Evolutionary conservation across 352 stramenopile genomes (phyloP), one percentile per base, ranked within the genome.

Genomic region (Phytophthora fragariaefolia): DNA sequence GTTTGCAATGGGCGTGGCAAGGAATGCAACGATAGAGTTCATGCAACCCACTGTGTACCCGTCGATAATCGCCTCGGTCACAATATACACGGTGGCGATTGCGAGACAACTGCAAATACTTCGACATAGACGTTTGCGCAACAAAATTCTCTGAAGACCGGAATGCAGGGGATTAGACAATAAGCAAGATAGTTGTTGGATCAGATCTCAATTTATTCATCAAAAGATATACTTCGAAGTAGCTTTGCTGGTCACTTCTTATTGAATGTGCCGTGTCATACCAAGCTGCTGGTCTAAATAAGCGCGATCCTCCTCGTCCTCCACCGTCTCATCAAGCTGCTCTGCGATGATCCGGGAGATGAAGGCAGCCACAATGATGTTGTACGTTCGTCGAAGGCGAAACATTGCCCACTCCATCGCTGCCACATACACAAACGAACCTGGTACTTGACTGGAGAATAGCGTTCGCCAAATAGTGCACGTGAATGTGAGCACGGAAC

Each of bases 311-410:
- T 90, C 77, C 50, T 92, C 83, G 58, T 92, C 83, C 59, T 91
- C 80, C 15, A 80, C 73, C 0, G 82, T 86, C 78, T 92, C 83
- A 40, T 90, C 81, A 18, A 92, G 62, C 30, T 92, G 80, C 56
- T 92, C 83, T 6, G 81, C 83, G 52, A 92, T 76, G 34, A 92
- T 82, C 9, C 82, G 77, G 17, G 82, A 81, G 24, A 89, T 85
- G 61, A 90, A 87, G 7, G 76, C 77, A n/a, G 85, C 71, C 23
- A 85, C 66, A n/a, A 86, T 74, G 56, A 88, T 75, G 70, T 92
- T 92, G 53, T 82, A 77, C 7, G 80, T 77, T 38, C 80, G 80
- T 5, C 80, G 79, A 23, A 91, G 73, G 32, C 83, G 83, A 74
- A 69, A 51, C 34, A 80, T 79, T 48, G 81, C 58, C 80, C 80